A percentile compares a stretch with the other conserved stretches of the same genome.
phyloP scores from a whole-genome alignment of 805 yeast genomes.

The Hemisphaericaspora nanyangensis region DNA sequence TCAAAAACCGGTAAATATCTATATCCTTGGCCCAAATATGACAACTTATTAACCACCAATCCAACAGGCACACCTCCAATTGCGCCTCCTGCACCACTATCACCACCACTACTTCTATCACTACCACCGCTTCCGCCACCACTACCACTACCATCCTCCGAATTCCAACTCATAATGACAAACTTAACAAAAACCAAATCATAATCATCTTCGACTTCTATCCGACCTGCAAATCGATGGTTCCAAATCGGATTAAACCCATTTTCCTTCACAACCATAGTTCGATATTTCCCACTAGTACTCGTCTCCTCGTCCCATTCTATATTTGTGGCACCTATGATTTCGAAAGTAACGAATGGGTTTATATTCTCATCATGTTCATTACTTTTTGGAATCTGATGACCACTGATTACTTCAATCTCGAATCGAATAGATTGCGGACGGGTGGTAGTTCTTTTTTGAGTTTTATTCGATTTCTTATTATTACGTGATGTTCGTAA shows the following conservation, averaged over 20 bases:
- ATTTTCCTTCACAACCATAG: conserved; percentile 48
- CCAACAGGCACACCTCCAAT: conserved; percentile 45
- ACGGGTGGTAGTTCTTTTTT: neutral
- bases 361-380: conserved; percentile 46
- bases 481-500: conserved; percentile 18
- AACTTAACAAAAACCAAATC: conserved; percentile 58
- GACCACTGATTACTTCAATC: conserved; percentile 66
- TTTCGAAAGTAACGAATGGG: conserved; percentile 61
- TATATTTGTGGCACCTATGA: conserved; percentile 43
- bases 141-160: neutral
- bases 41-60: conserved; percentile 53
- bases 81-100: conserved; percentile 9
- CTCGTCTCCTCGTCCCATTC: conserved; percentile 20
- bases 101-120: neutral
- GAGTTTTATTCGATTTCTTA: conserved; percentile 4
- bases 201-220: conserved; percentile 21
- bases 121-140: neutral
- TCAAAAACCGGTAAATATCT: conserved; percentile 79
- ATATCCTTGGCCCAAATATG: conserved; percentile 71
- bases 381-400: conserved; percentile 72
- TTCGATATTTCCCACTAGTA: conserved; percentile 14
- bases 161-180: conserved; percentile 20
- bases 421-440: conserved; percentile 13
- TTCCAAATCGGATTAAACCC: conserved; percentile 92
- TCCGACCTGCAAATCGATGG: conserved; percentile 42